Conservation (phyloP, 805 yeast species). For the Suhomyces sp. region DNA sequence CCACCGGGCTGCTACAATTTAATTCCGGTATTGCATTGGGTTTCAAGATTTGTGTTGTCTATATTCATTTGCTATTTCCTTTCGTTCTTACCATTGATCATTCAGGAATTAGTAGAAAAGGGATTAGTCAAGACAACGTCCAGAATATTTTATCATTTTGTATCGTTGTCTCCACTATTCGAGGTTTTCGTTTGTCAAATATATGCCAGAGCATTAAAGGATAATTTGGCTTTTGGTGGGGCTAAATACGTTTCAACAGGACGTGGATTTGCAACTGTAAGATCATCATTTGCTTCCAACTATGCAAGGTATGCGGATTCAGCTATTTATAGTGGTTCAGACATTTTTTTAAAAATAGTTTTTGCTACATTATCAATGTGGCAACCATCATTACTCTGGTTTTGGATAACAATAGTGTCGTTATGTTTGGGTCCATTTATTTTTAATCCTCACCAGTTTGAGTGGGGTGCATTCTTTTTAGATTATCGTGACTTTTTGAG, state of each 20-base stretch:
- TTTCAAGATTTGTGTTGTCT: slow-evolving; percentile 80
- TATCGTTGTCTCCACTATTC: slow-evolving; percentile 84
- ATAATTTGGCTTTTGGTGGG: slow-evolving; percentile 84
- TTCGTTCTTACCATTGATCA: slow-evolving; percentile 80
- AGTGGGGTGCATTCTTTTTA: slow-evolving; percentile 44
- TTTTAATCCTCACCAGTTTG: slow-evolving; percentile 55
- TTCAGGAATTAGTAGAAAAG: slow-evolving; percentile 85
- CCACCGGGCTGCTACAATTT: slow-evolving; percentile 87
- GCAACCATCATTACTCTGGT: slow-evolving; percentile 68
- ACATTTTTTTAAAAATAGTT: slow-evolving; percentile 62
- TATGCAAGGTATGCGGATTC: slow-evolving; percentile 74
- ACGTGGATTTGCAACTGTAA: slow-evolving; percentile 85
- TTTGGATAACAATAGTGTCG: slow-evolving; percentile 48
- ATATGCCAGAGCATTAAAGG: slow-evolving; percentile 72
- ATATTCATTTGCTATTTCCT: slow-evolving; percentile 91
- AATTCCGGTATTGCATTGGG: slow-evolving; percentile 87
- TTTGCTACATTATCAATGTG: slow-evolving; percentile 81
- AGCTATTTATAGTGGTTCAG: slow-evolving; percentile 76
- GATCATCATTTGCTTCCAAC: slow-evolving; percentile 67
- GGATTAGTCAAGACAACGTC: slow-evolving; percentile 73
- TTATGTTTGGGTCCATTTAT: slow-evolving; percentile 49
- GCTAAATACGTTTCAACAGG: slow-evolving; percentile 93
- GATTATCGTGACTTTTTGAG: slow-evolving; percentile 51
- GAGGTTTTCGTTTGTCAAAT: slow-evolving; percentile 96
- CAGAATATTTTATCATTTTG: slow-evolving; percentile 70